A percentile compares a stretch with the other conserved stretches of the same genome.
Evolutionary conservation across 768 basidiomycete species (phyloP).

Genomic region (Phanerodontia chrysosporium): DNA sequence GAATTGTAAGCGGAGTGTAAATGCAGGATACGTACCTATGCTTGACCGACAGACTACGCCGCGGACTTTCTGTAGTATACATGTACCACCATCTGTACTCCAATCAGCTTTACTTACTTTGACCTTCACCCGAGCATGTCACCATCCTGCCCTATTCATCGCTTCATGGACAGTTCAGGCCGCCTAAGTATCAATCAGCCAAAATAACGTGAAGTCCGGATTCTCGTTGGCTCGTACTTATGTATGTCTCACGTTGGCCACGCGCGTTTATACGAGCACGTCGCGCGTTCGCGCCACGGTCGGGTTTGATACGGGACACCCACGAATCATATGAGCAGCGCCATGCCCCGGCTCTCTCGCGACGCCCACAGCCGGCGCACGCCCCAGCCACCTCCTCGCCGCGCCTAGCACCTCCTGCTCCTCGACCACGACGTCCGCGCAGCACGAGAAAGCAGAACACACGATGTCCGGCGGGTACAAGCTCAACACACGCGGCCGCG

Average conservation of each 20-base stretch:
- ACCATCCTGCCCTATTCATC: too few relatives aligned
- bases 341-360: constrained; percentile 1
- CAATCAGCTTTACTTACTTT: too few relatives aligned
- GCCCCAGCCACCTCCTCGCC: neutral
- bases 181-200: too few relatives aligned
- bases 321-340: constrained; percentile 3
- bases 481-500: neutral
- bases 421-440: neutral
- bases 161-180: too few relatives aligned
- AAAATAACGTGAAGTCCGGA: too few relatives aligned
- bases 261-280: neutral
- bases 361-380: neutral
- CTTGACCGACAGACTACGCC: too few relatives aligned
- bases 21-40: too few relatives aligned
- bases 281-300: neutral
- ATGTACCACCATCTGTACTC: too few relatives aligned
- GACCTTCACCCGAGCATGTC: too few relatives aligned
- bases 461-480: neutral
- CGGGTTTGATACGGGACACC: neutral
- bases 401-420: neutral
- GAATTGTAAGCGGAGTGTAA: neutral
- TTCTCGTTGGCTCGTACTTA: too few relatives aligned
- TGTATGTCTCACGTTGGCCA: neutral
- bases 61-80: too few relatives aligned
- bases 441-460: neutral